Evolutionary conservation across 345 rosid genomes (phyloP).

Genomic region (Draba incana): DNA sequence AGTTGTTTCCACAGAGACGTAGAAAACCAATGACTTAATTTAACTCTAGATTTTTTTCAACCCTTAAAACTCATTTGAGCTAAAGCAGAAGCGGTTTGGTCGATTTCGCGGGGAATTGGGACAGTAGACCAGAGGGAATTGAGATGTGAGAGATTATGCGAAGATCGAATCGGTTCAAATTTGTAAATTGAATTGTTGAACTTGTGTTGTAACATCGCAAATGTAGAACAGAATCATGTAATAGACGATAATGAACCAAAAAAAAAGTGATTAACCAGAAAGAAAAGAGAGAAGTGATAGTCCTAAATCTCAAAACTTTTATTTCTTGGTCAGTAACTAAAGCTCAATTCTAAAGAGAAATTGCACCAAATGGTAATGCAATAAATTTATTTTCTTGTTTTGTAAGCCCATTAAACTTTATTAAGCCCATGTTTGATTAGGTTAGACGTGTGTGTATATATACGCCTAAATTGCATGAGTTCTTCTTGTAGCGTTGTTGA

Average conservation of each 20-base stretch:
- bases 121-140: slow-evolving; percentile 5
- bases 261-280: slow-evolving; percentile 12
- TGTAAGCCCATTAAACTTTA: too few species aligned
- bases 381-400: too few species aligned
- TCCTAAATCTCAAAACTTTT: background rate
- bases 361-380: too few species aligned
- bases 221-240: slow-evolving; percentile 30
- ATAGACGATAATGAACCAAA: background rate
- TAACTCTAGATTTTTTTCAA: background rate
- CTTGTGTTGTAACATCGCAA: slow-evolving; percentile 20
- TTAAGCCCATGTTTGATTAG: too few species aligned
- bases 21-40: background rate
- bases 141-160: slow-evolving; percentile 4
- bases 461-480: too few species aligned
- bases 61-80: slow-evolving; percentile 4
- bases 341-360: background rate
- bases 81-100: slow-evolving; percentile 13
- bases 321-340: background rate
- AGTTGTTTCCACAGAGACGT: slow-evolving; percentile 41
- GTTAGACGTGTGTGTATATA: too few species aligned
- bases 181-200: slow-evolving; percentile 28
- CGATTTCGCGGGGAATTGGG: background rate
- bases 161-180: background rate
- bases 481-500: background rate
- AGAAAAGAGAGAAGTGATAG: background rate